Evolutionary conservation across 2,329 filamentous ascomycete species (phyloP), one percentile per base, ranked within the genome.

Genomic region (Arthrobotrys musiformis): DNA sequence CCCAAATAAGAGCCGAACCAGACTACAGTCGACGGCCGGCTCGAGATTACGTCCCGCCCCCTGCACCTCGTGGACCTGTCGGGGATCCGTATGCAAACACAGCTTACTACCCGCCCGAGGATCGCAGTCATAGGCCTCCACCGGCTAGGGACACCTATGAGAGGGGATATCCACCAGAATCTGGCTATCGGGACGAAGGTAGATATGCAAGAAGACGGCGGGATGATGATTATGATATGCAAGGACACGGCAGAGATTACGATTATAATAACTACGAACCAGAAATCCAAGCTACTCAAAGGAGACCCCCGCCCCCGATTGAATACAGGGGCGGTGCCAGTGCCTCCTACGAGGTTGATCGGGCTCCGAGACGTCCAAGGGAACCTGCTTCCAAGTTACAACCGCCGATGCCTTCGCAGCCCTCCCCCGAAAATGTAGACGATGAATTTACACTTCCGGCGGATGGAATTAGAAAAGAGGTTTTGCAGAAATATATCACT

Each of bases 401-500:
- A 2, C 15, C 66, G 11, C 15, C 40, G 5, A 76, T 66, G 50
- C 48, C 58, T 30, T 64, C 64, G 30, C 64, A 35, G 13, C 60
- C 72, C 2, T 54, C 69, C 28, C 40, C 44, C 19, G 50, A 56
- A 35, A 56, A 17, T 22, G 44, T 44, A 13, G 64, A 75, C 24
- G 35, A 58, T 2, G 72, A 76, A 64, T 60, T 70, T n/a, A 48
- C 40, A 17, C 66, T 76, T 15, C 50, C 64, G n/a, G 72, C 72
- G 6, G 64, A 70, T 1, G 72, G 64, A 4, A 76, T 76, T 30
- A 42, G 52, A 24, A 76, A 76, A 24, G 58, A 63, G 15, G 33
- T 76, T 22, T 58, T 76, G 28, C 72, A 76, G 50, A 76, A 44
- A 46, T 58, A 76, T 24, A 54, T 76, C 8, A 76, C 72, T 35